Conservation (phyloP, 2,329 filamentous ascomycete genomes). For the Rachicladosporium sp. region DNA sequence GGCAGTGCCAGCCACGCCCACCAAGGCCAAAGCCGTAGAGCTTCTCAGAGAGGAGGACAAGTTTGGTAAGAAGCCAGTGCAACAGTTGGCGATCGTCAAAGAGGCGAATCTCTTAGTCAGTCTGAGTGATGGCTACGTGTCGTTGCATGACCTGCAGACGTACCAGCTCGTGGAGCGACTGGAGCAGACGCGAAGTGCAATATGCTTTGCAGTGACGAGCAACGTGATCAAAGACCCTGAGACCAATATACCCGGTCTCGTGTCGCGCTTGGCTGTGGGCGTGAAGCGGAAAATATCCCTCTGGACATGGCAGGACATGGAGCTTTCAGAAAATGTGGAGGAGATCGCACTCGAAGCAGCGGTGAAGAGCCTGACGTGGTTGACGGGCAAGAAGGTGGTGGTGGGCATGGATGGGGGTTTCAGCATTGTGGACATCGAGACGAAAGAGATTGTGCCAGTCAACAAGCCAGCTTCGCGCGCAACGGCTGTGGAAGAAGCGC, state of each 20-base stretch:
- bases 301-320: constrained; percentile 95
- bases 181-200: constrained; percentile 73
- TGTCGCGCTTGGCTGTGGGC: constrained; percentile 80
- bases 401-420: constrained; percentile 88
- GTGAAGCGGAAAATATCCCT: constrained; percentile 81
- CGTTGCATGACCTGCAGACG: constrained; percentile 75
- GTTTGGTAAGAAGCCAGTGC: constrained; percentile 80
- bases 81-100: constrained; percentile 91
- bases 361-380: constrained; percentile 85
- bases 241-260: constrained; percentile 83
- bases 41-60: constrained; percentile 84
- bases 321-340: constrained; percentile 58
- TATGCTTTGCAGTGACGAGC: constrained; percentile 82
- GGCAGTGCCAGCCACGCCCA: constrained; percentile 28
- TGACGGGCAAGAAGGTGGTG: constrained; percentile 71
- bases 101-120: constrained; percentile 87
- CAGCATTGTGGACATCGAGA: constrained; percentile 73
- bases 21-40: constrained; percentile 49
- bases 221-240: constrained; percentile 85
- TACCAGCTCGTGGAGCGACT: constrained; percentile 74
- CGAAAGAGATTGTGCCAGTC: constrained; percentile 63
- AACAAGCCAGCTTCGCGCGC: constrained; percentile 28
- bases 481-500: constrained; percentile 10
- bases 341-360: constrained; percentile 74
- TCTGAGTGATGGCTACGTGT: constrained; percentile 78